Conservation (phyloP, 495 filamentous ascomycete species). For the Xylaria sp. region DNA sequence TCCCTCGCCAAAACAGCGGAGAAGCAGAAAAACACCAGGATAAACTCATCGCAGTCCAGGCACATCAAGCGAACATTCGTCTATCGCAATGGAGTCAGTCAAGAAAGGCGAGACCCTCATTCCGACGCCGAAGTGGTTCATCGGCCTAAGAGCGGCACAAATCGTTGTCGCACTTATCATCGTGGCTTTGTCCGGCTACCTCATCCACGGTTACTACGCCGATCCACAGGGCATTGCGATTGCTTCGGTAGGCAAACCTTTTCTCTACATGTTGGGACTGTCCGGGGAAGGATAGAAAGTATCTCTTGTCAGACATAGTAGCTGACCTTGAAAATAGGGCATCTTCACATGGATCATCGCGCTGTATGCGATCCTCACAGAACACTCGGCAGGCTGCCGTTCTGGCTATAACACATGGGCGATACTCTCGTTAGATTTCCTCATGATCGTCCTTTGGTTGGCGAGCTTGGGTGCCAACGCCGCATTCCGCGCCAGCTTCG, state of each 20-base stretch:
- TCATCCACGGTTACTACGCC: constrained; percentile 51
- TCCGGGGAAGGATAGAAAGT: neutral
- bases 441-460: constrained; percentile 57
- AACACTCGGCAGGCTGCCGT: constrained; percentile 46
- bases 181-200: constrained; percentile 45
- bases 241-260: constrained; percentile 47
- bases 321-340: constrained; percentile 35
- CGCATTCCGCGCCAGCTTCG: constrained; percentile 48
- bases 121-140: constrained; percentile 49
- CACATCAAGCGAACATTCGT: neutral
- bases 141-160: constrained; percentile 49
- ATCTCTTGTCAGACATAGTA: neutral
- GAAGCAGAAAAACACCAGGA: neutral
- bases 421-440: constrained; percentile 50
- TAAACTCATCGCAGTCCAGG: neutral
- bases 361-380: constrained; percentile 48
- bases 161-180: constrained; percentile 48
- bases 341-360: constrained; percentile 55
- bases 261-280: neutral
- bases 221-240: constrained; percentile 48
- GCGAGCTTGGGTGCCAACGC: constrained; percentile 54
- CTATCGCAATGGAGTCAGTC: constrained; percentile 22
- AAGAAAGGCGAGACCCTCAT: constrained; percentile 38
- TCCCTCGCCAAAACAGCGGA: neutral
- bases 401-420: constrained; percentile 52